Evolutionary conservation across 139 green algal species (phyloP).

Genomic region (Picochlorum sp.): DNA sequence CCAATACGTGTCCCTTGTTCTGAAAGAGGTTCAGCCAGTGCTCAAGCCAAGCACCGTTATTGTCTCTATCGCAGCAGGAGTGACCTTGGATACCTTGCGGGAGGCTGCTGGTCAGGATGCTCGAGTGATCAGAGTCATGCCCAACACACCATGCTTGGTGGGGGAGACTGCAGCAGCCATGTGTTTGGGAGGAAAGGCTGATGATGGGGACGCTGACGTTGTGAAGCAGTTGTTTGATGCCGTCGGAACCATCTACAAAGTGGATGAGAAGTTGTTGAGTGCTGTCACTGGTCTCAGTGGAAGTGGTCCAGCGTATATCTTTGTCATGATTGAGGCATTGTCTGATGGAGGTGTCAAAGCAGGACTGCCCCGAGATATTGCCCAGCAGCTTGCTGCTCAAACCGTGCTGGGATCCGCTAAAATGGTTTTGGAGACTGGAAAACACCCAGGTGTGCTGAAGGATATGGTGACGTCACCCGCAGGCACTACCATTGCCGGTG

Average conservation of each 20-base stretch:
- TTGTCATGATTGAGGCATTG: slow-evolving; percentile 93
- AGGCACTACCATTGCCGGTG: slow-evolving; percentile 89
- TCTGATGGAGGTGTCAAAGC: slow-evolving; percentile 83
- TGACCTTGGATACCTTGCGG: slow-evolving; percentile 60
- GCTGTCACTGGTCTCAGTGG: slow-evolving; percentile 90
- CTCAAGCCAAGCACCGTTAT: slow-evolving; percentile 51
- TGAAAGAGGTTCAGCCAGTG: slow-evolving; percentile 44
- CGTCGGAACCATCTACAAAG: slow-evolving; percentile 58
- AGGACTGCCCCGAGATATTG: slow-evolving; percentile 82
- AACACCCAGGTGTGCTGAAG: slow-evolving; percentile 83
- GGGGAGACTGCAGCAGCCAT: slow-evolving; percentile 80
- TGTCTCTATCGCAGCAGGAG: slow-evolving; percentile 91
- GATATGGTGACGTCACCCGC: slow-evolving; percentile 86
- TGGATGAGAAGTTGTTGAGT: slow-evolving; percentile 81
- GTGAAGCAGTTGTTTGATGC: slow-evolving; percentile 62
- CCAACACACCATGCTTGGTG: slow-evolving; percentile 95
- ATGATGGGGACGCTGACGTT: slow-evolving; percentile 47
- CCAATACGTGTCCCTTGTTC: slow-evolving; percentile 64
- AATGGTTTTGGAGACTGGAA: slow-evolving; percentile 94
- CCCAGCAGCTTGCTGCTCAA: slow-evolving; percentile 38
- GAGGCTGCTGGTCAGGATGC: slow-evolving; percentile 48
- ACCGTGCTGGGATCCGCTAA: slow-evolving; percentile 86
- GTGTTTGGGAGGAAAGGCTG: slow-evolving; percentile 49
- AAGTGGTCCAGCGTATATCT: slow-evolving; percentile 89
- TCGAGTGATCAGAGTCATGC: slow-evolving; percentile 87